These are phyloP conservation scores for Mimosa pudica DNA, from an alignment of 306 rosid species.

Conservation along the genomic window DNA sequence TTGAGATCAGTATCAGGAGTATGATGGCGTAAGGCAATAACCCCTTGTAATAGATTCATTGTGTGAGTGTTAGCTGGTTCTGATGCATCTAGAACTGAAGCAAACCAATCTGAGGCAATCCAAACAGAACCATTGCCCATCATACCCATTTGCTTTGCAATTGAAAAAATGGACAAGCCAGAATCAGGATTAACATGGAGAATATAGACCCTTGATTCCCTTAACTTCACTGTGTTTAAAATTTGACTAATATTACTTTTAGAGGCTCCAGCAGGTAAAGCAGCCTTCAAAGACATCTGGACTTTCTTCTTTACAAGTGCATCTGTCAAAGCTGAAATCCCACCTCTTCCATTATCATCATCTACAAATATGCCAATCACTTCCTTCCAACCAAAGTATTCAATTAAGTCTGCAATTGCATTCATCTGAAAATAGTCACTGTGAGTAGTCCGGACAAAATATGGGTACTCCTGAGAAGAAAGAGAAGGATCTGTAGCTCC, in stretches of 20 bases:
- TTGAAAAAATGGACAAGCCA: constrained; percentile 62
- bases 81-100: constrained; percentile 66
- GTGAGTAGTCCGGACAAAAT: constrained; percentile 74
- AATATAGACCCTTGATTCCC: constrained; percentile 84
- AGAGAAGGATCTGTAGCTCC: constrained; percentile 86
- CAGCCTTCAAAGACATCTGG: constrained; percentile 77
- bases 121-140: constrained; percentile 68
- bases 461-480: constrained; percentile 71
- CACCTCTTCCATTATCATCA: constrained; percentile 83
- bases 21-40: constrained; percentile 78
- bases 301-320: constrained; percentile 69
- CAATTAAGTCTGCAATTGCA: constrained; percentile 74
- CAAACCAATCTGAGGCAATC: constrained; percentile 95
- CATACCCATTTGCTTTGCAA: constrained; percentile 68
- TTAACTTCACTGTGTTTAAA: constrained; percentile 63
- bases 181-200: constrained; percentile 87
- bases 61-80: constrained; percentile 39
- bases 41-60: constrained; percentile 71
- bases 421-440: constrained; percentile 74
- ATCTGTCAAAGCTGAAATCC: constrained; percentile 70
- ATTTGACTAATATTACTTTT: constrained; percentile 43
- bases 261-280: constrained; percentile 57
- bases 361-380: constrained; percentile 81
- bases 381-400: constrained; percentile 63
- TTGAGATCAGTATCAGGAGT: constrained; percentile 61